Percentiles rank a stretch among this genome's conserved stretches.
Conservation (phyloP, 2,329 filamentous ascomycete genomes). For the Piedraia hortae region DNA sequence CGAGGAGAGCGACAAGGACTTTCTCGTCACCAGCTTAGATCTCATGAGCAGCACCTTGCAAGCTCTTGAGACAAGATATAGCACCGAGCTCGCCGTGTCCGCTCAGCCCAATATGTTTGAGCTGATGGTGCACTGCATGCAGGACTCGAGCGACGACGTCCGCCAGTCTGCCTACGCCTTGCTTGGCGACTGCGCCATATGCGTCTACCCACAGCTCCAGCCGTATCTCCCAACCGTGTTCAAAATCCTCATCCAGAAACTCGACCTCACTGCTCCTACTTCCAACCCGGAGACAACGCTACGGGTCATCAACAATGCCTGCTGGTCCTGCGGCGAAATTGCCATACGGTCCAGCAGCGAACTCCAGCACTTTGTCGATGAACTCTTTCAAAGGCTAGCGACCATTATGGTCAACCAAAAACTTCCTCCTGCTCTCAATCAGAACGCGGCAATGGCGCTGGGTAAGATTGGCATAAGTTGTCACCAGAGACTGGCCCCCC, state of each 20-base stretch:
- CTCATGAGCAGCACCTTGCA: constrained; percentile 83
- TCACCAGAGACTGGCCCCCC: constrained; percentile 46
- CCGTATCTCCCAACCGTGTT: constrained; percentile 45
- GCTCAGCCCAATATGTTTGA: constrained; percentile 73
- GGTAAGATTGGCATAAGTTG: constrained; percentile 65
- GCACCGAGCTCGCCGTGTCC: constrained; percentile 44
- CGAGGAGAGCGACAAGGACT: constrained; percentile 83
- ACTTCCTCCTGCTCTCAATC: constrained; percentile 62
- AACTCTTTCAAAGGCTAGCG: constrained; percentile 48
- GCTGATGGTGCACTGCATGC: constrained; percentile 72
- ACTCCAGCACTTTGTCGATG: constrained; percentile 50
- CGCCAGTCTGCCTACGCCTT: constrained; percentile 88
- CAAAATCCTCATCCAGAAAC: constrained; percentile 58
- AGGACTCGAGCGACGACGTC: constrained; percentile 72
- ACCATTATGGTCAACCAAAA: constrained; percentile 64
- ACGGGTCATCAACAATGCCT: constrained; percentile 90
- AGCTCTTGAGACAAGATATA: constrained; percentile 47
- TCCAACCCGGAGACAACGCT: constrained; percentile 68
- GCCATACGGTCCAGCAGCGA: constrained; percentile 45
- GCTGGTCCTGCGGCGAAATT: constrained; percentile 89
- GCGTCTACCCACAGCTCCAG: constrained; percentile 59
- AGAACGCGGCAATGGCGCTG: constrained; percentile 84
- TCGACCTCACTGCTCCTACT: constrained; percentile 42
- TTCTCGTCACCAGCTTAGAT: constrained; percentile 81
- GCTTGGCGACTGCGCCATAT: constrained; percentile 81